phyloP scores from a whole-genome alignment of 441 rosid species.

The Brassica balearica region DNA sequence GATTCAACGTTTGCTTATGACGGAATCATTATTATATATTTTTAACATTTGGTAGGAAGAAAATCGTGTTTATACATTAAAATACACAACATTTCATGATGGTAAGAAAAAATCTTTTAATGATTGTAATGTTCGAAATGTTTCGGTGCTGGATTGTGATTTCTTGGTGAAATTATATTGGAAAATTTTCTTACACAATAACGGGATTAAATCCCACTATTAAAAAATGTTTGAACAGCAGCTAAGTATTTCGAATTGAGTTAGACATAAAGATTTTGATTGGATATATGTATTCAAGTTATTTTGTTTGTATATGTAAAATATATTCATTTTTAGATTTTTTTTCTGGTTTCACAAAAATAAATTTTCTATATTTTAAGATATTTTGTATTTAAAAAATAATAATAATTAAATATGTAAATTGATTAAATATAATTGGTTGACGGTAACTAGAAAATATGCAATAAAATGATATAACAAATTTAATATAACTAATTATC shows the following conservation, averaged over 20 bases:
- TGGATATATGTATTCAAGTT: constrained; percentile 11
- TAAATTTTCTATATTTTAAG: no score
- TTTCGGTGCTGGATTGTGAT: background rate
- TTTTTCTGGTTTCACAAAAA: no score
- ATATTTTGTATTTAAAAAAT: no score
- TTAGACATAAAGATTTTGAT: background rate
- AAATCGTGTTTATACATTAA: background rate
- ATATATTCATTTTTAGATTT: no score
- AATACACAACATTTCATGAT: background rate
- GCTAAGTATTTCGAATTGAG: constrained; percentile 10
- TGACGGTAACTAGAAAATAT: no score
- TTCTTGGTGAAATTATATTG: background rate
- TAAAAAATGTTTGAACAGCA: background rate
- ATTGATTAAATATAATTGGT: no score
- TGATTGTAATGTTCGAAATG: background rate
- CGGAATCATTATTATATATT: background rate
- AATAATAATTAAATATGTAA: no score
- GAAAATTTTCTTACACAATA: constrained; percentile 2
- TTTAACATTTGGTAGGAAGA: background rate
- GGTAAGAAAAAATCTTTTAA: background rate
- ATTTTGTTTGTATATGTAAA: constrained; percentile 9
- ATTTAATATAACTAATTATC: no score
- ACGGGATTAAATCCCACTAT: background rate
- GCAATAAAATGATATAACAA: no score
- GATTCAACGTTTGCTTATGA: background rate